These are phyloP conservation scores for Sambucus nigra DNA, from an alignment of 129 eudicot genomes.

Conservation along the genomic window DNA sequence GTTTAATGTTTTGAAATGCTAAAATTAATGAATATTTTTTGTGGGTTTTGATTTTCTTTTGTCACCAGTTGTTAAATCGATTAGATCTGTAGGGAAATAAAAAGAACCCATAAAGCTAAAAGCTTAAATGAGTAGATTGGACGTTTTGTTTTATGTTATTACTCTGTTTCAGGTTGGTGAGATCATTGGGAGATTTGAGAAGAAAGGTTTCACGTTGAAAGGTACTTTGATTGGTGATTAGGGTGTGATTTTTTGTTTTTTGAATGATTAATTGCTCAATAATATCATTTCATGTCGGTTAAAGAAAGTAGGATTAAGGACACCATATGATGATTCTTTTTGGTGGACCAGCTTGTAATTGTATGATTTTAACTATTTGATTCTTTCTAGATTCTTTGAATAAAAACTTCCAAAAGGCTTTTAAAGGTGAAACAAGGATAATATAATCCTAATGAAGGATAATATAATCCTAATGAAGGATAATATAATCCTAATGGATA, in stretches of 20 bases:
- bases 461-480: no score
- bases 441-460: no score
- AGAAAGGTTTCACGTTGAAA: slow-evolving; percentile 37
- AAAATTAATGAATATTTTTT: not conserved
- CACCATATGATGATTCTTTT: not conserved
- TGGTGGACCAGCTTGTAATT: not conserved
- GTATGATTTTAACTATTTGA: no score
- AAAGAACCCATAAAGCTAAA: not conserved
- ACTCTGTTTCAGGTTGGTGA: slow-evolving; percentile 31
- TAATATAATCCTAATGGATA: no score
- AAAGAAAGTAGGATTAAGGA: not conserved
- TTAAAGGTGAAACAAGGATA: no score
- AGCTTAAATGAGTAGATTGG: not conserved
- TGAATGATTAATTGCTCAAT: not conserved
- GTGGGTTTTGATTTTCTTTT: not conserved
- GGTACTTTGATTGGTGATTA: slow-evolving; percentile 14
- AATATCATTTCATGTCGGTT: not conserved
- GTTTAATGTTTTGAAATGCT: not conserved
- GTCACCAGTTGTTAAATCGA: not conserved
- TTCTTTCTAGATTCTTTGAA: no score
- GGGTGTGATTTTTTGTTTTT: not conserved
- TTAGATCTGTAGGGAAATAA: not conserved
- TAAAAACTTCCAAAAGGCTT: not conserved
- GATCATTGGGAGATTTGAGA: slow-evolving; percentile 38
- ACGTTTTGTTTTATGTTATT: not conserved